A percentile compares a stretch with the other conserved stretches of the same genome.
These are phyloP conservation scores for Eruca vesicaria DNA, from an alignment of 441 rosid species.

Conservation along the genomic window DNA sequence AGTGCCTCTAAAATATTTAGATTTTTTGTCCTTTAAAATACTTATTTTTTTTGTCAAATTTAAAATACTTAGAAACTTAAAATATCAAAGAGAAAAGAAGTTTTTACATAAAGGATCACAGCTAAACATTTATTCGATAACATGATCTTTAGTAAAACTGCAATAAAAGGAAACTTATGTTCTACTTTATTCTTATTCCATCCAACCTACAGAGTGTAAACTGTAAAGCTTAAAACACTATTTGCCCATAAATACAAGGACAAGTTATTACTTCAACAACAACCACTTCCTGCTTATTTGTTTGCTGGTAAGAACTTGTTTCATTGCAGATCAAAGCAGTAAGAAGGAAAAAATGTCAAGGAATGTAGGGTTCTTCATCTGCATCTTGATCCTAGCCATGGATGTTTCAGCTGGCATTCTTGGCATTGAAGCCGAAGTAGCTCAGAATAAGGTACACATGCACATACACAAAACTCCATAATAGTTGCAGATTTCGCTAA, in stretches of 20 bases:
- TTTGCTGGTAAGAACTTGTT: conserved; percentile 9
- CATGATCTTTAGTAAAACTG: conserved; percentile 16
- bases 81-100: neutral
- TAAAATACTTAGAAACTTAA: neutral
- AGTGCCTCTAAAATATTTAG: neutral
- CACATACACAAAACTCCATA: neutral
- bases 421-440: conserved; percentile 77
- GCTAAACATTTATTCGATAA: conserved; percentile 34
- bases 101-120: conserved; percentile 29
- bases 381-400: conserved; percentile 66
- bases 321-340: neutral
- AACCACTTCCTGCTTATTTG: conserved; percentile 16
- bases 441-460: conserved; percentile 66
- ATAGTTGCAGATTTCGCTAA: neutral
- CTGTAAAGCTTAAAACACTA: conserved; percentile 14
- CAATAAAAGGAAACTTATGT: conserved; percentile 8
- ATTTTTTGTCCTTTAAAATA: neutral
- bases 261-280: conserved; percentile 12
- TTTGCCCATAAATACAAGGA: conserved; percentile 18
- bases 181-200: conserved; percentile 57
- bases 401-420: conserved; percentile 84
- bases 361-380: conserved; percentile 49
- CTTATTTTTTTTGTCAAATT: neutral
- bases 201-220: conserved; percentile 24
- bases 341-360: conserved; percentile 39